Base-by-base conservation (phyloP, 108 stramenopile genomes). In the Nannochloropsis salina region DNA sequence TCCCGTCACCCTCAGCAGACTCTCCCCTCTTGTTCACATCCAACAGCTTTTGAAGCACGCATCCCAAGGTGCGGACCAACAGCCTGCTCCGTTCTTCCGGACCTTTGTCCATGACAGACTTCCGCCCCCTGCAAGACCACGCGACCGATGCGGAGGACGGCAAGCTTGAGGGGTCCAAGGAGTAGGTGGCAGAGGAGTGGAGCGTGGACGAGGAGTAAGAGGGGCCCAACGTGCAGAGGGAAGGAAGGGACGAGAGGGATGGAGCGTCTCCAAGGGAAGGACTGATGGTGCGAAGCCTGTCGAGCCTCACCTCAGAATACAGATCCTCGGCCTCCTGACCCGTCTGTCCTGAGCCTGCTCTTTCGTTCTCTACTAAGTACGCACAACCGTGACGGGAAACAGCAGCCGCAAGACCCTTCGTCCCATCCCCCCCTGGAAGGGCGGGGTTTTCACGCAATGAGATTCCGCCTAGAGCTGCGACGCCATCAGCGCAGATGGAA, bases 11-110 rank as follows among this genome's bases (percentile, higher is more conserved):
- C 84, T 88, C 74, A n/a, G 8, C 31, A 45, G 4, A 1, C 20
- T 42, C 80, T 40, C 3, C n/a, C 5, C 22, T 84, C 11, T 41
- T 9, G 42, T 86, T 86, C 18, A 85, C 89, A 41, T 86, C 83
- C 2, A 89, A 84, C 21, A 89, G 89, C 43, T 89, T 89, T 44
- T 86, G 51, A 41, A 89, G 80, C 21, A 89, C 89, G 80, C 89
- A 89, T 8, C 84, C 89, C 6, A 89, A 83, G 44, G 85, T 85
- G 9, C 84, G 47, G 44, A 89, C 85, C 2, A 86, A 10, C 9
- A 82, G 44, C 21, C 40, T 44, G 6, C 88, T 84, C 44, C 43
- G 80, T 80, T 88, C 84, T 18, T 85, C 82, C 6, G 82, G 85
- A 2, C 80, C 47, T 42, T 80, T 88, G 11, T 88, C 88, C 88